Percentiles rank a stretch among this genome's conserved stretches.
Evolutionary conservation across 805 yeast species (phyloP).

Genomic region (Diddensiella transvaalensis): DNA sequence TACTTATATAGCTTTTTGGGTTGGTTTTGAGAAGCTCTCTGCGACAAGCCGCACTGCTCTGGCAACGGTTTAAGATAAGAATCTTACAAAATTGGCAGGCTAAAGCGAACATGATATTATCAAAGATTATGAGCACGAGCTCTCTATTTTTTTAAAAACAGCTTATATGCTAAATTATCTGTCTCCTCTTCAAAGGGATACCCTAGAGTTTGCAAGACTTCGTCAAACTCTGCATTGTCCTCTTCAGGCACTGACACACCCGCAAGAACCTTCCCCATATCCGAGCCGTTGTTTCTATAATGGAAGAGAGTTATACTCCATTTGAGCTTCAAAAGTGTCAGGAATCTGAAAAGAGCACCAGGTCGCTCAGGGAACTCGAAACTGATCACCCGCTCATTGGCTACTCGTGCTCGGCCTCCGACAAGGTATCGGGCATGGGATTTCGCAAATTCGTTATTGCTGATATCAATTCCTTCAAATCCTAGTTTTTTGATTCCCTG

Average conservation of each 20-base stretch:
- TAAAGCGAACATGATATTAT: too few relatives aligned
- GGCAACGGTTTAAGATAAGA: not conserved
- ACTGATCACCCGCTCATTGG: slow-evolving; percentile 71
- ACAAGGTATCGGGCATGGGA: slow-evolving; percentile 94
- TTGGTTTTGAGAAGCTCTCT: not conserved
- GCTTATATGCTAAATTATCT: slow-evolving; percentile 78
- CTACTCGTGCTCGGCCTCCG: slow-evolving; percentile 78
- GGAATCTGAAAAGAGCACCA: slow-evolving; percentile 82
- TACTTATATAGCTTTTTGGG: not conserved
- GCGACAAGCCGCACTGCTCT: not conserved
- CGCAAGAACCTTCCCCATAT: slow-evolving; percentile 86
- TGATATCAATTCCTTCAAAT: slow-evolving; percentile 75
- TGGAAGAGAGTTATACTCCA: slow-evolving; percentile 97
- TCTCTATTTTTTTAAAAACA: slow-evolving; percentile 47
- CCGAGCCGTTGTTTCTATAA: slow-evolving; percentile 95
- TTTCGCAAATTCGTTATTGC: slow-evolving; percentile 92
- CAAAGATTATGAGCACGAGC: too few relatives aligned
- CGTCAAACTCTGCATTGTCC: slow-evolving; percentile 59
- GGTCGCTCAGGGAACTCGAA: slow-evolving; percentile 98
- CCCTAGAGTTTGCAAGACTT: slow-evolving; percentile 66
- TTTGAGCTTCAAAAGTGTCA: slow-evolving; percentile 61
- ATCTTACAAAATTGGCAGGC: too few relatives aligned
- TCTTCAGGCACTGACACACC: slow-evolving; percentile 82
- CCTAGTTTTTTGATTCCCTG: slow-evolving; percentile 58
- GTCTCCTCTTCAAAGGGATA: slow-evolving; percentile 80